These are phyloP conservation scores for Primulina eburnea DNA, from an alignment of 257 asterid genomes.

Conservation along the genomic window DNA sequence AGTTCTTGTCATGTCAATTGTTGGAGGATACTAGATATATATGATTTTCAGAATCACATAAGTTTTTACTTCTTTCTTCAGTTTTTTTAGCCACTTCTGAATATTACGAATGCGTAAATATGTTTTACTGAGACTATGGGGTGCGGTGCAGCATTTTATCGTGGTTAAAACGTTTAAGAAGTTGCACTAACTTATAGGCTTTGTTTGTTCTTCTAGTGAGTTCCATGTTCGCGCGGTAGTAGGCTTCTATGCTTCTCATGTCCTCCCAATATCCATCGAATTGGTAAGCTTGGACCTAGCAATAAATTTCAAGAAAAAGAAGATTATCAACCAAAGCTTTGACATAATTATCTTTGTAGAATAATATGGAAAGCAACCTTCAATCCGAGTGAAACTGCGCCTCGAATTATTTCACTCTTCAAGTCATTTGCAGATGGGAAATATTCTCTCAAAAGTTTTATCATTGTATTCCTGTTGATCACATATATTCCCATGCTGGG, in stretches of 20 bases:
- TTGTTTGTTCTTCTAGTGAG: conserved; percentile 39
- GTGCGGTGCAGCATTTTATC: too few species aligned
- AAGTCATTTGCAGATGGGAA: conserved; percentile 68
- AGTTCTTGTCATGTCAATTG: background rate
- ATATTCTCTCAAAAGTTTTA: conserved; percentile 56
- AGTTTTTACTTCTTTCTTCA: too few species aligned
- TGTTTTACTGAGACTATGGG: background rate
- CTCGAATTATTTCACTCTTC: conserved; percentile 59
- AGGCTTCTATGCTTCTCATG: conserved; percentile 73
- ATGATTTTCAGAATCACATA: too few species aligned
- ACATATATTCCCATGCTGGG: conserved; percentile 83
- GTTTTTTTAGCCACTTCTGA: too few species aligned
- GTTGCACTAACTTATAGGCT: conserved; percentile 45
- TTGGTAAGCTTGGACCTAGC: conserved; percentile 51
- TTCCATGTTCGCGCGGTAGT: conserved; percentile 74
- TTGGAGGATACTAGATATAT: too few species aligned
- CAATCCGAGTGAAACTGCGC: conserved; percentile 79
- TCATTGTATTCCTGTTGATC: conserved; percentile 59
- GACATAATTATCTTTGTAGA: background rate
- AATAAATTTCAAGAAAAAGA: background rate
- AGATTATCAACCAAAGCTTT: background rate
- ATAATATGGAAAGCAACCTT: conserved; percentile 38
- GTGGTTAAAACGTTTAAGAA: background rate
- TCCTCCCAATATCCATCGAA: conserved; percentile 88
- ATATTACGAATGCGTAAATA: too few species aligned